Percentiles rank a stretch among this genome's conserved stretches.
These are phyloP conservation scores for Flaveria sonorensis DNA, from an alignment of 129 eudicot species.

Conservation along the genomic window DNA sequence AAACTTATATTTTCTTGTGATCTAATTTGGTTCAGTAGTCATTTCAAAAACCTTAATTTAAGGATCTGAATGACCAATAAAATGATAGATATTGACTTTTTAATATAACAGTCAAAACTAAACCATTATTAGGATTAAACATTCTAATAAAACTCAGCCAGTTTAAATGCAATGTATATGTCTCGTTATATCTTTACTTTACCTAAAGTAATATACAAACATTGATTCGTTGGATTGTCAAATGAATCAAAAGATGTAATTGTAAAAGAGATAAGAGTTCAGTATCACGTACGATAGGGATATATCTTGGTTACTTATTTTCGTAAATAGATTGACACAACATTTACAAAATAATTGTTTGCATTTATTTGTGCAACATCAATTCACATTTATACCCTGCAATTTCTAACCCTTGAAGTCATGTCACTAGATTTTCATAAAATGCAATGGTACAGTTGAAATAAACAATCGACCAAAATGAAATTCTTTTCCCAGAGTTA, in stretches of 20 bases:
- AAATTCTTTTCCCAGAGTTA: neutral
- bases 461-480: neutral
- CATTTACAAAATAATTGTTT: neutral
- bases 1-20: no score
- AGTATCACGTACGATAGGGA: neutral
- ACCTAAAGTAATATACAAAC: neutral
- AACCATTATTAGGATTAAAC: neutral
- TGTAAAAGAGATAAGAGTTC: neutral
- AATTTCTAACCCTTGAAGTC: slow-evolving; percentile 1
- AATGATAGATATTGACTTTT: no score
- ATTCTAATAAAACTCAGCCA: neutral
- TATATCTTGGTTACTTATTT: neutral
- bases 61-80: no score
- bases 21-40: no score
- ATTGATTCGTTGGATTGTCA: neutral
- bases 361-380: neutral
- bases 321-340: neutral
- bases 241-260: neutral
- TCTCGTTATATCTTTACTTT: neutral
- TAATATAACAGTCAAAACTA: no score
- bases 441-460: neutral
- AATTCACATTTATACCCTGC: neutral
- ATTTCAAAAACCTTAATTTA: no score
- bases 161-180: no score
- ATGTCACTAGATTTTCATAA: neutral